phyloP scores from a whole-genome alignment of 331 rosid species.

The Quercus phellos region DNA sequence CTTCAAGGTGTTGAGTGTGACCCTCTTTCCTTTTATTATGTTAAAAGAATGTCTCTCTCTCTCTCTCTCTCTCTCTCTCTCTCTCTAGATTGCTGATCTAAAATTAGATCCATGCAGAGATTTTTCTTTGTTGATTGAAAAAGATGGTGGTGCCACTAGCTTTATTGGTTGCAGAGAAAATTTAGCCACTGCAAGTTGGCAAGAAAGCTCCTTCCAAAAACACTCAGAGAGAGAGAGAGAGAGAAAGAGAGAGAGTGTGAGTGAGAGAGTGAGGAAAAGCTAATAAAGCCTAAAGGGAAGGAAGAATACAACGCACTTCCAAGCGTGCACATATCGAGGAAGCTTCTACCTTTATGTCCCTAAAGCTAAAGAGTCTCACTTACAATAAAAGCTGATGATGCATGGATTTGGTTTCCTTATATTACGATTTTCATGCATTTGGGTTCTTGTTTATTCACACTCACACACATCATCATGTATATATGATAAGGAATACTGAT shows the following conservation, averaged over 20 bases:
- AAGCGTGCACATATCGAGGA: slow-evolving; percentile 87
- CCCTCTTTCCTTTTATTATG: background rate
- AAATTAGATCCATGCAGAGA: slow-evolving; percentile 41
- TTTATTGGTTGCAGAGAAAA: slow-evolving; percentile 85
- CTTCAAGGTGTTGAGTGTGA: background rate
- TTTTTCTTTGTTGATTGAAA: slow-evolving; percentile 31
- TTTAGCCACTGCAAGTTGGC: slow-evolving; percentile 68
- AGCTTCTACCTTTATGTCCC: slow-evolving; percentile 80
- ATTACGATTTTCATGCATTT: slow-evolving; percentile 22
- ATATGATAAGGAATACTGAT: background rate
- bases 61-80: background rate
- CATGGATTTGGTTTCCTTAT: slow-evolving; percentile 18
- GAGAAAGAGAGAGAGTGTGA: slow-evolving; percentile 12
- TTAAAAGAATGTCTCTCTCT: background rate
- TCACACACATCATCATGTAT: background rate
- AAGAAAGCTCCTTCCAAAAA: slow-evolving; percentile 54
- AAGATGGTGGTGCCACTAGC: slow-evolving; percentile 45
- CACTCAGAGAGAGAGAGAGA: slow-evolving; percentile 32
- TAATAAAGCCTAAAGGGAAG: slow-evolving; percentile 81
- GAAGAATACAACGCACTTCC: slow-evolving; percentile 96
- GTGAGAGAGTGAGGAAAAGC: slow-evolving; percentile 24
- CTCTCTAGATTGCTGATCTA: background rate
- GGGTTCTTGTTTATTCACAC: slow-evolving; percentile 3
- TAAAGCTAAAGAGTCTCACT: slow-evolving; percentile 40
- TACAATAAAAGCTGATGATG: slow-evolving; percentile 48